Evolutionary conservation across 768 basidiomycete species (phyloP), one percentile per base, ranked within the genome.

Genomic region (Hypsizygus marmoreus): DNA sequence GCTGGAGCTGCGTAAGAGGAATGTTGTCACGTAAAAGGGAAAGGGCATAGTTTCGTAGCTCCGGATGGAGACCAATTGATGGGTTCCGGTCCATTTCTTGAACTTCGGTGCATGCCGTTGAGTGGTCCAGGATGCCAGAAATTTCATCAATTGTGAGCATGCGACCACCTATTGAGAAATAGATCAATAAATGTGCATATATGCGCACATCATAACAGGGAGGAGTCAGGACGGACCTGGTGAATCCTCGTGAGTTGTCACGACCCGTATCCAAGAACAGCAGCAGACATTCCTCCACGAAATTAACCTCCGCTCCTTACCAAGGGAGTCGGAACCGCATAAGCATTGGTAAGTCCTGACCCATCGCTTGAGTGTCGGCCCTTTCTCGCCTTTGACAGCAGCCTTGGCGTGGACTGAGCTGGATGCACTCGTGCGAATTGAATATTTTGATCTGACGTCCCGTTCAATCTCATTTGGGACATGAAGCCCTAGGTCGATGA

Each of bases 1-100:
- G 36, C 6, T 47, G 50, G 5, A 64, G 45, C 17, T 58, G 57
- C 6, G 42, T 36, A n/a, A 62, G 53, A 11, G 58, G 59, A 12
- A 52, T 29, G 25, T 53, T 52, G 17, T 55, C 49, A 22, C 51
- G 43, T 4, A 60, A 38, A 2, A 58, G 41, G 9, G 44, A 45
- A 4, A 62, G 43, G 6, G 43, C 43, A 37, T 54, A 45, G 31
- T 19, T 9, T 16, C 19, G 24, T 28, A 45, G 31, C 16, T 45
- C 43, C 10, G 35, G 43, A 28, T 37, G 35, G 16, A 45, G 24
- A 11, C 24, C 25, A 26, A 45, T 45, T 7, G 25, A 29, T 22
- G 43, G 43, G 35, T 45, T 35, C 16, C 35, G 34, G 29, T 45
- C 34, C 43, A 45, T 45, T 33, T 45, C 43, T 8, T 36, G 38